A percentile compares a stretch with the other conserved stretches of the same genome.
phyloP scores from a whole-genome alignment of 345 rosid species.

The Aurinia saxatilis region DNA sequence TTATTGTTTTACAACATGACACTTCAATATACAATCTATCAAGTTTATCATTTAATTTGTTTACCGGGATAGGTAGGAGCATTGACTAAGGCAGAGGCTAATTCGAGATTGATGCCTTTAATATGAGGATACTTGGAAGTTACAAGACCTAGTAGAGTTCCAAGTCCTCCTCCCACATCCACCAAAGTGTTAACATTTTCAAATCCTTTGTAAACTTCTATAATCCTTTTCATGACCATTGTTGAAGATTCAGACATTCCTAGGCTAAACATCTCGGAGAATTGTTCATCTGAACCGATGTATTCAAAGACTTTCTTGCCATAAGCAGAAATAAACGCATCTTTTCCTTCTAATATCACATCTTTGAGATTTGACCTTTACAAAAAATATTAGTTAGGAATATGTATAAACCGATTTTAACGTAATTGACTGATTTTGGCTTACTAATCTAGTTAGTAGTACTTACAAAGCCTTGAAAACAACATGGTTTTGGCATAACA shows the following conservation, averaged over 20 bases:
- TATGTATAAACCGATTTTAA: not conserved
- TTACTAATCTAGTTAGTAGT: not conserved
- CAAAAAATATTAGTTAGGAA: not conserved
- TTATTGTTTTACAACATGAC: no score
- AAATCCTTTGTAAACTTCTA: no score
- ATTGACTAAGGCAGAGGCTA: slow-evolving; percentile 16
- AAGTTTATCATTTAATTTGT: not conserved
- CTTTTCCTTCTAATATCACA: no score
- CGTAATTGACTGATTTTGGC: not conserved
- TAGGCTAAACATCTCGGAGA: slow-evolving; percentile 36
- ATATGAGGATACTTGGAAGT: no score
- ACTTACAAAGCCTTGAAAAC: slow-evolving; percentile 20
- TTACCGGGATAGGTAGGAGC: slow-evolving; percentile 27
- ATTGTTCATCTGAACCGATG: slow-evolving; percentile 27
- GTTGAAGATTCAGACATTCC: slow-evolving; percentile 42
- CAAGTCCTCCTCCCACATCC: slow-evolving; percentile 64
- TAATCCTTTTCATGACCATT: slow-evolving; percentile 35
- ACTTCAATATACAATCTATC: not conserved
- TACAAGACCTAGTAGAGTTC: slow-evolving; percentile 39
- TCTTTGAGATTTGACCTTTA: slow-evolving; percentile 38
- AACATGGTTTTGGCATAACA: slow-evolving; percentile 11
- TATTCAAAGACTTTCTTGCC: slow-evolving; percentile 47
- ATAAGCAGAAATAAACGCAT: slow-evolving; percentile 48
- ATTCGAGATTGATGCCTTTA: slow-evolving; percentile 45
- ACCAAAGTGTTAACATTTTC: slow-evolving; percentile 36